Percentiles rank a stretch among this genome's conserved stretches.
phyloP scores from a whole-genome alignment of 164 flowering plant species.

The Vitis rupestris region DNA sequence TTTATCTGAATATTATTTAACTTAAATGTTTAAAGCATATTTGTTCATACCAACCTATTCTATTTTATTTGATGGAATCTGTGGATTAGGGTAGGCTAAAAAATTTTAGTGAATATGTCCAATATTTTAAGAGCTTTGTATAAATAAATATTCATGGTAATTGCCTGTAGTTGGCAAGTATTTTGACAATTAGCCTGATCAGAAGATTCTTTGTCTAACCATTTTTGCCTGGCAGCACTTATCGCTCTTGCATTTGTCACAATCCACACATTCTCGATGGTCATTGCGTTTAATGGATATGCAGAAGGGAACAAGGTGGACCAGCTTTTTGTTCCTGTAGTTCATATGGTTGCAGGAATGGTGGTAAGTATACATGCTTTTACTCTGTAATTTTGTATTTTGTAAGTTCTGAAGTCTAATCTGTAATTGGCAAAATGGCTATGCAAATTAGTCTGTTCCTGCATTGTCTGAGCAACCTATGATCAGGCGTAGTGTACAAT shows the following conservation, averaged over 20 bases:
- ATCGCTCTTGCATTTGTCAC: constrained; percentile 88
- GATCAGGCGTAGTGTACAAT: neutral
- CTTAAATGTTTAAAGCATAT: neutral
- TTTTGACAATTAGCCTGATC: neutral
- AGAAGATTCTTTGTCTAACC: constrained; percentile 7
- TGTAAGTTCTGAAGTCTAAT: neutral
- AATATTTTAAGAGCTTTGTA: too few relatives aligned
- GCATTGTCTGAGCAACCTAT: neutral
- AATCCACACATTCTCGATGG: constrained; percentile 97
- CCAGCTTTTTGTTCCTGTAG: constrained; percentile 70
- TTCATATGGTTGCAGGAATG: constrained; percentile 78
- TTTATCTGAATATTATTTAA: neutral
- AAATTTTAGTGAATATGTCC: neutral
- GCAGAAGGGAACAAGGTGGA: constrained; percentile 71
- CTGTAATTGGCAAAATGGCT: neutral
- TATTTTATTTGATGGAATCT: neutral
- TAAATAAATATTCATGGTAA: neutral
- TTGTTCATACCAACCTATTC: too few relatives aligned
- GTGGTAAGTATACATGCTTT: constrained; percentile 37
- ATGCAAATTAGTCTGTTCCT: neutral
- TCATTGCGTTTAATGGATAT: constrained; percentile 92
- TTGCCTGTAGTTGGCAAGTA: neutral
- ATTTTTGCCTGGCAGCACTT: constrained; percentile 50
- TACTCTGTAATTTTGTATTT: neutral
- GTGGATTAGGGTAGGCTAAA: neutral